Conservation (phyloP, 257 asterid genomes). For the Petrea volubilis region DNA sequence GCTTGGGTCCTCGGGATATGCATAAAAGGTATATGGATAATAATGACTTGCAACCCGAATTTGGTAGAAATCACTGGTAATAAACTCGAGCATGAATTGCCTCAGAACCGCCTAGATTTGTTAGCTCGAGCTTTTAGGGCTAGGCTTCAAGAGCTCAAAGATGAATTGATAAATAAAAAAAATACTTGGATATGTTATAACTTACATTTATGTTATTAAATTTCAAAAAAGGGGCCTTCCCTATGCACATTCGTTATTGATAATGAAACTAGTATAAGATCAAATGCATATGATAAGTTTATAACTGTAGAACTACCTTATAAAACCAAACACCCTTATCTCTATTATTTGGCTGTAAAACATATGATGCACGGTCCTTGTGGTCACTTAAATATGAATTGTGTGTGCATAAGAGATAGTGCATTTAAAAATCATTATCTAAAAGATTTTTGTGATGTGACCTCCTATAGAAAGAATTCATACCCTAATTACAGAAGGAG, state of each 20-base stretch:
- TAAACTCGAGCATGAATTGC: background rate
- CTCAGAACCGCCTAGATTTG: background rate
- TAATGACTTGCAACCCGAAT: background rate
- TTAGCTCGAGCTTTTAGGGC: too few species aligned
- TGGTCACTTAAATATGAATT: too few species aligned
- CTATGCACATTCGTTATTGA: background rate
- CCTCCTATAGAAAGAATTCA: background rate
- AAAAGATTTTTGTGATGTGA: too few species aligned
- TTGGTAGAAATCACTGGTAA: background rate
- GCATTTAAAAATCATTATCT: background rate
- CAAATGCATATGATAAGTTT: background rate
- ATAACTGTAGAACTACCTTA: background rate
- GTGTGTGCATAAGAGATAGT: background rate
- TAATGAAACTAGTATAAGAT: background rate
- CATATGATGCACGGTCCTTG: too few species aligned
- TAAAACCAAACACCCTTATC: too few species aligned
- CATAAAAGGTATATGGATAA: background rate
- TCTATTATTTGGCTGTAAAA: too few species aligned
- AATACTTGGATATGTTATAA: background rate
- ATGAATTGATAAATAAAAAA: background rate
- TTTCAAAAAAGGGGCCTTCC: conserved; percentile 2
- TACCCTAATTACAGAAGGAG: background rate
- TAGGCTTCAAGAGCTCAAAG: too few species aligned
- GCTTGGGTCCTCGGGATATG: conserved; percentile 9
- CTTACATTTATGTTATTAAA: background rate